Conservation (phyloP, 371 early-diverging fungal genomes). For the Polyrhizophydium stewartii region DNA sequence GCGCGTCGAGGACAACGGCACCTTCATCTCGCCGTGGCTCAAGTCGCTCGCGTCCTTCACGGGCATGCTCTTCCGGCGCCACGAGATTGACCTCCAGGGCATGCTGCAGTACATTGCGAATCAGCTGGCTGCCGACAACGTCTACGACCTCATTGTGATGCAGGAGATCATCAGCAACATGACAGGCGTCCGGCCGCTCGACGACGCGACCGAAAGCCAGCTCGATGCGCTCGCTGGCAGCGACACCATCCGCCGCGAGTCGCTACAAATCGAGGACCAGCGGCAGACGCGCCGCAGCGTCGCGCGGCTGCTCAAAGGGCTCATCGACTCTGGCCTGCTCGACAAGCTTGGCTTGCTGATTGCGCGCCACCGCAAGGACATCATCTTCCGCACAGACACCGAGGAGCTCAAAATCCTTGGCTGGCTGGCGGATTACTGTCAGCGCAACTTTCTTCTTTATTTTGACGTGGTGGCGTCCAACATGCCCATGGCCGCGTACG, state of each 20-base stretch:
- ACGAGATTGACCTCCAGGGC: constrained; percentile 59
- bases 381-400: constrained; percentile 24
- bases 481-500: constrained; percentile 57
- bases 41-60: constrained; percentile 63
- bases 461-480: constrained; percentile 58
- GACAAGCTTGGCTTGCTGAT: constrained; percentile 57
- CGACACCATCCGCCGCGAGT: constrained; percentile 51
- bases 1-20: constrained; percentile 56
- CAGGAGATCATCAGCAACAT: constrained; percentile 71
- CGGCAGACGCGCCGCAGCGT: constrained; percentile 49
- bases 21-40: constrained; percentile 45
- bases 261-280: constrained; percentile 35
- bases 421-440: constrained; percentile 55
- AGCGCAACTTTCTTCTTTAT: constrained; percentile 58
- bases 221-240: constrained; percentile 67
- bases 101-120: constrained; percentile 64
- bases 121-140: constrained; percentile 51
- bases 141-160: constrained; percentile 54
- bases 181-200: constrained; percentile 65
- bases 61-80: constrained; percentile 67
- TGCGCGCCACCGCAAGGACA: constrained; percentile 45
- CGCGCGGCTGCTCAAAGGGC: constrained; percentile 51
- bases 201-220: constrained; percentile 43
- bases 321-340: constrained; percentile 53
- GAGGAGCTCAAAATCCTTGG: constrained; percentile 49